phyloP scores from a whole-genome alignment of 2,329 filamentous ascomycete genomes.

The Didymella pinodella region DNA sequence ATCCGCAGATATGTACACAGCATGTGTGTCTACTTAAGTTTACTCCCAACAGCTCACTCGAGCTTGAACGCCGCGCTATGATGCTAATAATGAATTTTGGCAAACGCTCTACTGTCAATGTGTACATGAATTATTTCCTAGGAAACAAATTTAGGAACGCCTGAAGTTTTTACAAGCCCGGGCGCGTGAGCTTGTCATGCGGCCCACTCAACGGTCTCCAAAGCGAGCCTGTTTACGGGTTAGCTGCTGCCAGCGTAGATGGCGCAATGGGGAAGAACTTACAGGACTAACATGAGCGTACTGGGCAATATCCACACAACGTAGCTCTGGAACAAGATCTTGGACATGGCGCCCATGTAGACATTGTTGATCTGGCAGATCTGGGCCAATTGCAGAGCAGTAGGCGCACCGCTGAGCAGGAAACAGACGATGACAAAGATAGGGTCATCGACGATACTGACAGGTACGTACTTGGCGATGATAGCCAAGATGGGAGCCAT shows the following conservation, averaged over 20 bases:
- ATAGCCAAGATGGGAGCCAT: constrained; percentile 92
- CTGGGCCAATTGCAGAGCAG: constrained; percentile 91
- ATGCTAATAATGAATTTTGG: constrained; percentile 10
- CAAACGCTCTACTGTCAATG: not conserved
- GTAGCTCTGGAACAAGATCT: constrained; percentile 93
- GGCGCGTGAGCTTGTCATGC: constrained; percentile 11
- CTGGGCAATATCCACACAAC: constrained; percentile 97
- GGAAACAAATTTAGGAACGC: not conserved
- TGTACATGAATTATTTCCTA: not conserved
- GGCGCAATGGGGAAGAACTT: not conserved
- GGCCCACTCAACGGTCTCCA: constrained; percentile 96
- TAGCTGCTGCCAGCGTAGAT: not conserved
- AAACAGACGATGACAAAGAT: constrained; percentile 99
- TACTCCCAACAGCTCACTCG: not conserved
- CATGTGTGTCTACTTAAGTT: not conserved
- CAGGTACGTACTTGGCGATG: constrained; percentile 85
- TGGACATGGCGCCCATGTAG: constrained; percentile 93
- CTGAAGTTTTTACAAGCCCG: not conserved
- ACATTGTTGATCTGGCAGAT: constrained; percentile 99
- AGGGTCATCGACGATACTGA: constrained; percentile 95
- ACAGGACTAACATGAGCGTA: constrained; percentile 86
- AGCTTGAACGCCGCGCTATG: constrained; percentile 25
- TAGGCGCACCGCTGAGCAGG: constrained; percentile 91
- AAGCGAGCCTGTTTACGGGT: constrained; percentile 50
- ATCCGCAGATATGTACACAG: not conserved